Evolutionary conservation across 1,284 basidiomycete genomes (phyloP), one percentile per base, ranked within the genome.

Genomic region (Sporisorium scitamineum): DNA sequence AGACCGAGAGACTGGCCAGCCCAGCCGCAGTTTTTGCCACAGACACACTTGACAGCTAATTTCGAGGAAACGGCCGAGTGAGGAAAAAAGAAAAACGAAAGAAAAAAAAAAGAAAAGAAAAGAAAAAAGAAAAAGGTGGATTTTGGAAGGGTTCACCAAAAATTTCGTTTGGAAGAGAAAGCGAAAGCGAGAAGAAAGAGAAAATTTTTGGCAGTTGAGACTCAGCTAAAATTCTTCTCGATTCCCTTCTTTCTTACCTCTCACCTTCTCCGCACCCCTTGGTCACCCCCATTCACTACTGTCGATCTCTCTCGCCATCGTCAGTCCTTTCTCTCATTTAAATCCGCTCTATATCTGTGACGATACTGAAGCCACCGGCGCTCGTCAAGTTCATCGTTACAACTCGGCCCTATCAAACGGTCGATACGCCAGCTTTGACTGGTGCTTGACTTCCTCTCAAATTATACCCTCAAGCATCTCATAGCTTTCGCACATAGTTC

Each of bases 181-280:
- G 34, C 11, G 13, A 47, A 47, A 48, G 27, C 18, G 10, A 51
- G 29, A 51, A 51, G 29, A 45, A 53, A 54, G 57, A 48, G 34
- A 51, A 55, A 70, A 63, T 52, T 63, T 70, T 70, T 63, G 60
- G 61, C 53, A 22, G 60, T 57, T 61, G 58, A 34, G 13, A 42
- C 20, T 53, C 45, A 41, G 31, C 26, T 55, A 14, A 59, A 52
- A 32, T 29, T 55, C 39, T 22, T 11, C 20, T 29, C 34, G 27
- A 9, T n/a, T 29, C 48, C 11, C 27, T 27, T 61, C 56, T 27
- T 59, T 26, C 24, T 34, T 42, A 20, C 58, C 55, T 59, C 24
- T 58, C 60, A 66, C 58, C 64, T 60, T 50, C 56, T 44, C 52
- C 48, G 63, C 56, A 58, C 60, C 67, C 39, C 20, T 57, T 63